Evolutionary conservation across 148 eudicot species (phyloP).

Genomic region (Rhododendron mucronatum): DNA sequence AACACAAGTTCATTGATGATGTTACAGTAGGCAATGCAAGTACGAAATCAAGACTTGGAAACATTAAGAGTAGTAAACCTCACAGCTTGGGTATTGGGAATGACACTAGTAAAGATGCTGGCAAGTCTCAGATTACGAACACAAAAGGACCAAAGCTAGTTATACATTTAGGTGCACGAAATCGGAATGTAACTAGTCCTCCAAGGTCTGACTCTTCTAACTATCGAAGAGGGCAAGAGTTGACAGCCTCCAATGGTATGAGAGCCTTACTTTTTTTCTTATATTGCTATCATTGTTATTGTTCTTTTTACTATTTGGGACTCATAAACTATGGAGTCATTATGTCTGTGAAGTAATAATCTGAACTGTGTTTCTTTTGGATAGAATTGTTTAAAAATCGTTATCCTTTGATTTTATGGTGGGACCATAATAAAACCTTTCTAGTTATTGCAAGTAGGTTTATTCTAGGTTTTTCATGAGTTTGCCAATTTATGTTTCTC

Average conservation of each 20-base stretch:
- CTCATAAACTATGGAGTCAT: not conserved
- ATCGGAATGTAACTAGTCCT: slow-evolving; percentile 50
- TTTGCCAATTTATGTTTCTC: not conserved
- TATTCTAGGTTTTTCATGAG: not conserved
- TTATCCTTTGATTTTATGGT: not conserved
- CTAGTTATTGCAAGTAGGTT: not conserved
- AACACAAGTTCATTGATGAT: slow-evolving; percentile 56
- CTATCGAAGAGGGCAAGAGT: slow-evolving; percentile 54
- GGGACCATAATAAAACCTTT: not conserved
- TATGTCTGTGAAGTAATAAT: not conserved
- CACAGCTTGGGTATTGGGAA: slow-evolving; percentile 30
- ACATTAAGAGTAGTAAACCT: slow-evolving; percentile 43
- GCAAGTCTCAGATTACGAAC: slow-evolving; percentile 43
- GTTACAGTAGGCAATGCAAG: slow-evolving; percentile 34
- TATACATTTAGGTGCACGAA: slow-evolving; percentile 82
- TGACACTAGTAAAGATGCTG: slow-evolving; percentile 38
- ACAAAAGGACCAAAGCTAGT: slow-evolving; percentile 76
- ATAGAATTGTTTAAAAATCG: not conserved
- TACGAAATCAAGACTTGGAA: slow-evolving; percentile 37
- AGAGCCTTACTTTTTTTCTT: not conserved
- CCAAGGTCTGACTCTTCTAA: slow-evolving; percentile 76
- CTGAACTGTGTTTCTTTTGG: slow-evolving; percentile 4
- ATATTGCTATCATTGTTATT: not conserved
- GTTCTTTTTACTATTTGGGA: not conserved
- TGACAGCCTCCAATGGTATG: slow-evolving; percentile 54